These are phyloP conservation scores for Aspergillus tamarii DNA, from an alignment of 2,329 filamentous ascomycete species.

Conservation along the genomic window DNA sequence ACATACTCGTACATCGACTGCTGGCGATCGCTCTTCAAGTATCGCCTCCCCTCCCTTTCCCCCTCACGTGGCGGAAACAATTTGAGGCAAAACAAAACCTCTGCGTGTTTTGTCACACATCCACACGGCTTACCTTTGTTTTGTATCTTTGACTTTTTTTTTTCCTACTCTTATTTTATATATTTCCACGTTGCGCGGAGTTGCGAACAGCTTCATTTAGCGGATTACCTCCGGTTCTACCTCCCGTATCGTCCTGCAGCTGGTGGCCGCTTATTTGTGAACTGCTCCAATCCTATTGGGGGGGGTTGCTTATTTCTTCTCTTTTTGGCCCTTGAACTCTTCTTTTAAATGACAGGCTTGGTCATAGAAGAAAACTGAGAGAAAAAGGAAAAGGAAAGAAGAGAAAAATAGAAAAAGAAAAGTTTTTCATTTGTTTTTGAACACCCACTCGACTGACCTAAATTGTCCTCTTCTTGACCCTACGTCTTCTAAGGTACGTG, in stretches of 20 bases:
- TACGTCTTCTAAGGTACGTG: conserved; percentile 17
- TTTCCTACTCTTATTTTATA: not conserved
- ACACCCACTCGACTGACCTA: not conserved
- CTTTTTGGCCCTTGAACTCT: conserved; percentile 8
- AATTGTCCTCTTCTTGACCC: not conserved
- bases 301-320: conserved; percentile 11
- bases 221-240: conserved; percentile 6
- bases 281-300: conserved; percentile 7
- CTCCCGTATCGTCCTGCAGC: conserved; percentile 1
- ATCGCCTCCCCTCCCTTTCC: not conserved
- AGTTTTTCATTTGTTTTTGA: not conserved
- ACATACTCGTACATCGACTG: conserved; percentile 14
- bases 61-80: conserved; percentile 24
- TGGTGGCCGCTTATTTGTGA: conserved; percentile 1
- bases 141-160: not conserved
- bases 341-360: not conserved
- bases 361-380: not conserved
- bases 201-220: conserved; percentile 9
- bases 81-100: conserved; percentile 13
- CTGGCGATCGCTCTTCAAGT: conserved; percentile 15
- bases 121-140: not conserved
- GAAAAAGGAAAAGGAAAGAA: not conserved
- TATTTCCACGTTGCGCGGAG: not conserved
- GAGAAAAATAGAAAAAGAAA: too few species aligned
- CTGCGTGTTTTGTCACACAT: conserved; percentile 11